Percentiles rank a stretch among this genome's conserved stretches.
Evolutionary conservation across 1,284 basidiomycete species (phyloP).

Genomic region (Athelia psychrophila): DNA sequence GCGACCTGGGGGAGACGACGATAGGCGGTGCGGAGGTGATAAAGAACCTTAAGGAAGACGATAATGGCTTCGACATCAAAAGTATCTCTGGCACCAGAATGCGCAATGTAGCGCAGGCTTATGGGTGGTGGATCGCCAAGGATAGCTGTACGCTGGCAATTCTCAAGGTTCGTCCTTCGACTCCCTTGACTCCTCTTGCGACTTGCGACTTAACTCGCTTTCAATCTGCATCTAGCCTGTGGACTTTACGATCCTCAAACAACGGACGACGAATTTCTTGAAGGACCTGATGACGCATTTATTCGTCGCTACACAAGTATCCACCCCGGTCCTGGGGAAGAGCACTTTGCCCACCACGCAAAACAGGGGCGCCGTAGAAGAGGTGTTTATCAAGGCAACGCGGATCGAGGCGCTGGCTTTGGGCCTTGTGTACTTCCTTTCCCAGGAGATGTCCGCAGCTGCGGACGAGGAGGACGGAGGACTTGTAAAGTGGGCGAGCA

Average conservation of each 20-base stretch:
- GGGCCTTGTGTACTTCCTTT: slow-evolving; percentile 70
- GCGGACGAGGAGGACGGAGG: slow-evolving; percentile 40
- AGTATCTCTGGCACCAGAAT: slow-evolving; percentile 60
- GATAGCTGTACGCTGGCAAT: slow-evolving; percentile 70
- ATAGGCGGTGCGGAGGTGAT: slow-evolving; percentile 83
- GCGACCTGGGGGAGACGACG: slow-evolving; percentile 82
- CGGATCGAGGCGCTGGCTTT: slow-evolving; percentile 58
- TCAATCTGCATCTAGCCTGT: slow-evolving; percentile 61
- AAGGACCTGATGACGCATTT: slow-evolving; percentile 64
- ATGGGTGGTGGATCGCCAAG: slow-evolving; percentile 84
- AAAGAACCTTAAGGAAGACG: slow-evolving; percentile 55
- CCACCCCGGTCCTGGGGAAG: slow-evolving; percentile 54
- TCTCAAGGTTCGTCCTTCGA: slow-evolving; percentile 86
- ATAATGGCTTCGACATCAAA: slow-evolving; percentile 44
- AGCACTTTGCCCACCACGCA: slow-evolving; percentile 36
- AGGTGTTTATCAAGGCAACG: slow-evolving; percentile 69
- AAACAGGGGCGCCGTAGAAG: slow-evolving; percentile 64
- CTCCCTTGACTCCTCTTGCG: slow-evolving; percentile 4
- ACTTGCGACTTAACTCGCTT: slow-evolving; percentile 2
- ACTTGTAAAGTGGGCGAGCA: slow-evolving; percentile 61
- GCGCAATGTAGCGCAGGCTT: slow-evolving; percentile 69
- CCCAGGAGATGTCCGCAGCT: slow-evolving; percentile 35
- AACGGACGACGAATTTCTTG: slow-evolving; percentile 65
- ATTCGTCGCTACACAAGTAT: slow-evolving; percentile 70
- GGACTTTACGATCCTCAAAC: slow-evolving; percentile 75